These are phyloP conservation scores for Colletotrichum melonis DNA, from an alignment of 2,329 filamentous ascomycete genomes.

Conservation along the genomic window DNA sequence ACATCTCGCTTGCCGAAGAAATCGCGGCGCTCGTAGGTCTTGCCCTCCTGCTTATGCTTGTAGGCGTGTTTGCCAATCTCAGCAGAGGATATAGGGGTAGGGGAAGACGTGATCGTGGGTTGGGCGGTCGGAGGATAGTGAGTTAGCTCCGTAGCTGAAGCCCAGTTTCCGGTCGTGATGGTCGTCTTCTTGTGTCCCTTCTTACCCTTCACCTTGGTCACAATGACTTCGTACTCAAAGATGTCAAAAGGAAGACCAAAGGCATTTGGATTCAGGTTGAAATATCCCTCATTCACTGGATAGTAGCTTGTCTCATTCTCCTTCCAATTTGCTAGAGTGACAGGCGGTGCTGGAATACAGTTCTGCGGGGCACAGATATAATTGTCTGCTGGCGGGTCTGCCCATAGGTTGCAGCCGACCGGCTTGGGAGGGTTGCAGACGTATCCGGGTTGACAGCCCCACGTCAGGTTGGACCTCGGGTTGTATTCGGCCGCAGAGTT, in stretches of 20 bases:
- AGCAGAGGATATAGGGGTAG: neutral
- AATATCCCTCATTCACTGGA: conserved; percentile 67
- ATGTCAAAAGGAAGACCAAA: conserved; percentile 75
- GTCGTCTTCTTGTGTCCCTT: conserved; percentile 52
- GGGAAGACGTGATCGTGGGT: conserved; percentile 37
- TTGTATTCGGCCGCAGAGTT: conserved; percentile 41
- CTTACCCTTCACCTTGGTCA: conserved; percentile 47
- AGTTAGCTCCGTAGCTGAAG: conserved; percentile 60
- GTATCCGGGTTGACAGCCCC: conserved; percentile 64
- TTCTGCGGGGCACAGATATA: conserved; percentile 59
- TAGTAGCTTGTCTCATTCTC: conserved; percentile 61
- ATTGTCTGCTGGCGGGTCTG: conserved; percentile 54
- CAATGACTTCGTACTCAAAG: conserved; percentile 59
- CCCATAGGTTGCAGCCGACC: conserved; percentile 62
- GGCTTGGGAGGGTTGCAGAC: conserved; percentile 66
- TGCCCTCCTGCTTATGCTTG: conserved; percentile 27
- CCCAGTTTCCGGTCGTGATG: conserved; percentile 66
- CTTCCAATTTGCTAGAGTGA: conserved; percentile 54
- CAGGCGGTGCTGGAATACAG: conserved; percentile 56
- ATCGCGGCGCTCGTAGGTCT: conserved; percentile 35
- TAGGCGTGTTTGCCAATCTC: conserved; percentile 29
- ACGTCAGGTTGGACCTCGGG: conserved; percentile 56
- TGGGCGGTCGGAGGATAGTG: conserved; percentile 47
- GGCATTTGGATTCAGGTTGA: conserved; percentile 69
- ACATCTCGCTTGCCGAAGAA: conserved; percentile 51